Evolutionary conservation across 108 stramenopile species (phyloP).

Genomic region (Cyclostephanos tholiformis): DNA sequence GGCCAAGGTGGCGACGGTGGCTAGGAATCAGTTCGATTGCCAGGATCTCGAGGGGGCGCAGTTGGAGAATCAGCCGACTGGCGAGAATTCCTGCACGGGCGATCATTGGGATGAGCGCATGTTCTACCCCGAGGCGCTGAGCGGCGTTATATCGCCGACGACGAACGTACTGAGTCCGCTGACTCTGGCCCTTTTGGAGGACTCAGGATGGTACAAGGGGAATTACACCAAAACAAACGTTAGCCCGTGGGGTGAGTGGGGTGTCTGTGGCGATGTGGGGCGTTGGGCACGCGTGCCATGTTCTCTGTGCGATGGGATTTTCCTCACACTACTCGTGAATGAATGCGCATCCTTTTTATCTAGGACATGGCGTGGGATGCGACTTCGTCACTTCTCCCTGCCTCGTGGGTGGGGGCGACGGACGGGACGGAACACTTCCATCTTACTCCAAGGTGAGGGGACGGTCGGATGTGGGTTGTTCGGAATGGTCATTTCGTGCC

Average conservation of each 20-base stretch:
- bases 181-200: constrained; percentile 83
- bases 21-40: constrained; percentile 87
- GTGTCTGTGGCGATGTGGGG: not conserved
- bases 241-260: constrained; percentile 51
- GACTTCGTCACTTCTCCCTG: constrained; percentile 76
- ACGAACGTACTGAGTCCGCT: constrained; percentile 71
- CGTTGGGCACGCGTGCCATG: not conserved
- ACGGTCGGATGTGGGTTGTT: not conserved
- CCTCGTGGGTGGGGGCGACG: constrained; percentile 51
- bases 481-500: not conserved
- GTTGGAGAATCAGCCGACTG: constrained; percentile 85
- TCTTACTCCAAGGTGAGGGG: constrained; percentile 42
- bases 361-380: constrained; percentile 69
- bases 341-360: not conserved
- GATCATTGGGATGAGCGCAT: constrained; percentile 88
- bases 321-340: not conserved
- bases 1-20: constrained; percentile 71
- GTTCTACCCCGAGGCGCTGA: constrained; percentile 71
- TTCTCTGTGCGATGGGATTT: not conserved
- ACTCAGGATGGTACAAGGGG: constrained; percentile 84
- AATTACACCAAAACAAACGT: constrained; percentile 53
- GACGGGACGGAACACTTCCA: constrained; percentile 53
- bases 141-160: constrained; percentile 75
- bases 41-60: constrained; percentile 63
- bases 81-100: constrained; percentile 75